Evolutionary conservation across 2,329 filamentous ascomycete genomes (phyloP), one percentile per base, ranked within the genome.

Genomic region (Hyphodiscus sp.): DNA sequence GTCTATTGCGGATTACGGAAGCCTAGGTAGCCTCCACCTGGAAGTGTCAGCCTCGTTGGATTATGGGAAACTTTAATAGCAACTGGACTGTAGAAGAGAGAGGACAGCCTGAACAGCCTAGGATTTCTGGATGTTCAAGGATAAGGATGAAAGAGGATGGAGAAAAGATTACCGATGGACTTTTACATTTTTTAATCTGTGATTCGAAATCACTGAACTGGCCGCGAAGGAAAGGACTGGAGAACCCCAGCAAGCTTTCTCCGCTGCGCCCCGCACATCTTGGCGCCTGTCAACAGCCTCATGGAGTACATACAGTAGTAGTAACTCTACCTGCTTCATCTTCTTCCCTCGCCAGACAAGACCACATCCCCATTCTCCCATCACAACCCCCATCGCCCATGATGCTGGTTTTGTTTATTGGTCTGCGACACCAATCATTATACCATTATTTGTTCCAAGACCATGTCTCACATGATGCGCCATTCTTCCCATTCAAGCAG

Each of bases 401-500:
- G 45, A 46, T 46, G 19, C 26, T 26, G 26, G 26, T n/a, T 2
- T n/a, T 29, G 45, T 20, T 26, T 29, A 20, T 20, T 26, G 20
- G 16, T 13, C 45, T 8, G 45, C 23, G 18, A 4, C 26, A 23
- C 20, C 20, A 46, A n/a, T 26, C 45, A 46, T 6, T 26, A 7
- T 13, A n/a, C 18, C 42, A 19, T 44, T 44, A 16, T 23, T 19
- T 6, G 42, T 44, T 33, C 29, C 9, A 20, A 5, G 7, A 46
- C 13, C 16, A 38, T 46, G 45, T 26, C 45, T 33, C 44, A n/a
- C 16, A 62, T 59, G 50, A 58, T 59, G 55, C 60, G 56, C 13
- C 58, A 60, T 19, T 51, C 51, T n/a, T 61, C 60, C 2, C 58
- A 60, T 45, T 47, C 52, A 30, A 61, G 33, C 33, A 38, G 57